phyloP scores from a whole-genome alignment of 371 early-diverging fungal genomes.

The Zopfochytrium polystomum region DNA sequence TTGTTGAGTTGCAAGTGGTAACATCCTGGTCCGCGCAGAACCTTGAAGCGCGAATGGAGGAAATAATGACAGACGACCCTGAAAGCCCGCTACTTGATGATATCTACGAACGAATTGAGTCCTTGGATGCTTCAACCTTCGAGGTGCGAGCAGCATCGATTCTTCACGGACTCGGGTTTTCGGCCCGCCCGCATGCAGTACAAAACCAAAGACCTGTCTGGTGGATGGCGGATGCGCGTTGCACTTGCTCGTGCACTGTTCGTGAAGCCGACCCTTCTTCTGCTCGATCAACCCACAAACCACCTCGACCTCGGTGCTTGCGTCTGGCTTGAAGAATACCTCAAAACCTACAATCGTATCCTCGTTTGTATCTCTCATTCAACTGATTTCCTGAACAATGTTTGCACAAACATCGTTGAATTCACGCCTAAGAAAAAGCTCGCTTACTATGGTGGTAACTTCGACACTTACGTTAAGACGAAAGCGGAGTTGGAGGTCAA shows the following conservation, averaged over 20 bases:
- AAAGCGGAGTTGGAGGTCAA: constrained; percentile 90
- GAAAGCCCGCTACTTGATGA: constrained; percentile 89
- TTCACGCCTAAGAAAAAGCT: constrained; percentile 87
- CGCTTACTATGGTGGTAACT: constrained; percentile 96
- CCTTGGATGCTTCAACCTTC: constrained; percentile 88
- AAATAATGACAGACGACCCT: constrained; percentile 74
- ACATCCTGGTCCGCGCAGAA: constrained; percentile 44
- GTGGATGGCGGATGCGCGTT: constrained; percentile 99
- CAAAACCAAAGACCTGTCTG: constrained; percentile 93
- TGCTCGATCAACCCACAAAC: constrained; percentile 98
- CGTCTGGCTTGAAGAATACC: constrained; percentile 97
- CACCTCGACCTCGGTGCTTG: constrained; percentile 96
- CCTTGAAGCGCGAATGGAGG: constrained; percentile 88
- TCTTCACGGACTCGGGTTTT: constrained; percentile 95
- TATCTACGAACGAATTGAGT: constrained; percentile 92
- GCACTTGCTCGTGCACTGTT: constrained; percentile 96
- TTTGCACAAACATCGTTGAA: constrained; percentile 94
- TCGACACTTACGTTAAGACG: constrained; percentile 93
- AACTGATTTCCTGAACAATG: constrained; percentile 96
- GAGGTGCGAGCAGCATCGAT: constrained; percentile 90
- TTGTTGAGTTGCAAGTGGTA: not conserved
- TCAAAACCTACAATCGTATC: constrained; percentile 90
- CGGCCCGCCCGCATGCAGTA: constrained; percentile 75
- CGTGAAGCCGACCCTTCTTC: constrained; percentile 89
- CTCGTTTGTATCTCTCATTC: constrained; percentile 97